Percentiles rank a stretch among this genome's conserved stretches.
These are phyloP conservation scores for Xylaria sp. DNA, from an alignment of 2,329 filamentous ascomycete genomes.

Conservation along the genomic window DNA sequence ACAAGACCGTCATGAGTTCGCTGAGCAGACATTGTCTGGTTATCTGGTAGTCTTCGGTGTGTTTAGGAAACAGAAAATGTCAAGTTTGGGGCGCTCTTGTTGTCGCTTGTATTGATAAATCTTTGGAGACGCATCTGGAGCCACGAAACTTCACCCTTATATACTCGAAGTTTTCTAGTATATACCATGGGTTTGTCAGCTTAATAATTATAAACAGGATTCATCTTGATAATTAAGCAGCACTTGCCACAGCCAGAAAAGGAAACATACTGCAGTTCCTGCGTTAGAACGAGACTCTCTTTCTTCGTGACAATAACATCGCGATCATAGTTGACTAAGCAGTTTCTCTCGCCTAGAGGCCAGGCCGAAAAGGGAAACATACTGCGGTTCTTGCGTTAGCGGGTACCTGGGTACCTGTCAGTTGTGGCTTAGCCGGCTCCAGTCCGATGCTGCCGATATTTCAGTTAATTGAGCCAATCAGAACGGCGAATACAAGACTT, in stretches of 20 bases:
- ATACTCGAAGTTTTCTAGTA: slow-evolving; percentile 1
- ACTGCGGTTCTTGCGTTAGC: neutral
- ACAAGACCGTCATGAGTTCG: slow-evolving; percentile 38
- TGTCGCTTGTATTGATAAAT: slow-evolving; percentile 4
- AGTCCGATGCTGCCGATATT: neutral
- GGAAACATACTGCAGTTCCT: slow-evolving; percentile 21
- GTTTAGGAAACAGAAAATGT: neutral
- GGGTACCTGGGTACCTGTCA: neutral
- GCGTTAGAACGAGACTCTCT: neutral
- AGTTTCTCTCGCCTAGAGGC: neutral
- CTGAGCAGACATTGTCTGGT: slow-evolving; percentile 24
- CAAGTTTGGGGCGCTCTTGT: neutral
- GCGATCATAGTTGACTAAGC: slow-evolving; percentile 1
- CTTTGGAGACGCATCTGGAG: slow-evolving; percentile 14
- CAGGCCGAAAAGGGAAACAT: slow-evolving; percentile 19
- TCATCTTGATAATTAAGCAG: slow-evolving; percentile 11
- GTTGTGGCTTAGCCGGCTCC: neutral
- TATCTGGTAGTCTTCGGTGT: neutral
- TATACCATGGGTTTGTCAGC: neutral
- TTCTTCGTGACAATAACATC: neutral
- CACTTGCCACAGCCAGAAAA: slow-evolving; percentile 1
- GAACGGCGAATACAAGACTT: neutral
- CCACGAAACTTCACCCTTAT: slow-evolving; percentile 3
- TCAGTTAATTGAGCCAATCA: neutral
- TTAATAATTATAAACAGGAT: neutral